Base-by-base conservation (phyloP, 1,139 yeast species). In the Pneumocystis sp. region DNA sequence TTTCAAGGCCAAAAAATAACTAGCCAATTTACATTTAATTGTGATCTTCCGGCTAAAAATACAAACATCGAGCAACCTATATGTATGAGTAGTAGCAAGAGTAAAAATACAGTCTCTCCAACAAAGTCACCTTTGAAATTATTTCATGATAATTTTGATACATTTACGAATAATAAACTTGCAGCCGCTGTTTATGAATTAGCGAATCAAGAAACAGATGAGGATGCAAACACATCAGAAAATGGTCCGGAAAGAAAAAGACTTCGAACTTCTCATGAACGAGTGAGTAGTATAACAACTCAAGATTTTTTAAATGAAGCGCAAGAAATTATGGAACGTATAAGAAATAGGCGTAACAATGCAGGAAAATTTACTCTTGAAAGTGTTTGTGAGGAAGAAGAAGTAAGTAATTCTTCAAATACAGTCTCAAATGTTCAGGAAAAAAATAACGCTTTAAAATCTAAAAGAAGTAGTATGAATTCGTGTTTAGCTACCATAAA, bases 251-350 rank as follows among this genome's bases (percentile, higher is more conserved):
- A 65, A 35, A 29, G 62, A 15, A 63, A 62, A 8, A 65, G 64
- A 34, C 34, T 44, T 29, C 64, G 67, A 29, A 64, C 64, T 10
- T 62, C 56, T 31, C 61, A 56, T 39, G 68, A 66, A 34, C 68
- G 66, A 17, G 61, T 60, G 29, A 65, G 65, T 31, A 66, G 68
- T 42, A 61, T 66, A 56, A 66, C 67, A n/a, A 61, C 68, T 34
- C 65, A 65, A 56, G 64, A 66, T 63, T 64, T 66, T 40, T 63
- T 65, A 40, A 63, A 61, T 31, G 63, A 66, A 31, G 68, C 67
- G 8, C 66, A 66, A 35, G 64, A 64, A 29, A 42, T 66, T 39
- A 67, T 67, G 60, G 68, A 64, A 25, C 63, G 62, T 59, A 61
- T 66, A 29, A 63, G 66, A n/a, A 63, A 63, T 21, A 65, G 62